phyloP scores from a whole-genome alignment of 2,329 filamentous ascomycete genomes.

The Colletotrichum musicola region DNA sequence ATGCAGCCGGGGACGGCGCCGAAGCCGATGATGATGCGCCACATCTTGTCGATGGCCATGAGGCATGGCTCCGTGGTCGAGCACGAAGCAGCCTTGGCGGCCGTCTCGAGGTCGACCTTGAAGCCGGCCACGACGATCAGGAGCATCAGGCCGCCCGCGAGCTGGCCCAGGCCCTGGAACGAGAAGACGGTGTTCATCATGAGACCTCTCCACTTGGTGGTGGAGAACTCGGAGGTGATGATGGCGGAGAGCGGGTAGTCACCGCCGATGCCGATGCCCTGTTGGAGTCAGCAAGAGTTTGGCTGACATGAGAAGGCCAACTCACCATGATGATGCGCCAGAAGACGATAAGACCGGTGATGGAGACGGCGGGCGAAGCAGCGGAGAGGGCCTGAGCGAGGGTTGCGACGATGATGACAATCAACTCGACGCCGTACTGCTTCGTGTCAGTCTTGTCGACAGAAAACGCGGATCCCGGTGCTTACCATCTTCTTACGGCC shows the following conservation, averaged over 20 bases:
- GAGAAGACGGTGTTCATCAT: slow-evolving; percentile 78
- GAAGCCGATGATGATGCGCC: slow-evolving; percentile 75
- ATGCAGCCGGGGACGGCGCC: slow-evolving; percentile 63
- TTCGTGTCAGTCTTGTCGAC: slow-evolving; percentile 29
- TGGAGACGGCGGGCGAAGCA: slow-evolving; percentile 71
- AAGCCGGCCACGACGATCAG: slow-evolving; percentile 78
- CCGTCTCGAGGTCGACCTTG: slow-evolving; percentile 70
- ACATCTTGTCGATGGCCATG: slow-evolving; percentile 67
- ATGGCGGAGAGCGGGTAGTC: slow-evolving; percentile 77
- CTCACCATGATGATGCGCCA: slow-evolving; percentile 79
- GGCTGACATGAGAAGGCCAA: too few species aligned
- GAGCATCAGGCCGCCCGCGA: slow-evolving; percentile 79
- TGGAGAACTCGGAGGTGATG: slow-evolving; percentile 75
- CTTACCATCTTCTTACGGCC: slow-evolving; percentile 73
- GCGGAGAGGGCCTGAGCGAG: slow-evolving; percentile 78
- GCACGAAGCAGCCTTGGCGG: slow-evolving; percentile 67
- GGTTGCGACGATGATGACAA: slow-evolving; percentile 84
- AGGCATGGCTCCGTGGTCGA: slow-evolving; percentile 63
- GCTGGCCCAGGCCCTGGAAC: slow-evolving; percentile 76
- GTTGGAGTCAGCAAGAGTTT: background rate
- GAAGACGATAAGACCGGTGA: slow-evolving; percentile 79
- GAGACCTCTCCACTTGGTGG: slow-evolving; percentile 70
- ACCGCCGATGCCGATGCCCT: slow-evolving; percentile 61
- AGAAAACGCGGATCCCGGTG: slow-evolving; percentile 2
- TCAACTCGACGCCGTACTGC: slow-evolving; percentile 80